phyloP scores from a whole-genome alignment of 108 stramenopile genomes.

The Cyclotella kingstonii region DNA sequence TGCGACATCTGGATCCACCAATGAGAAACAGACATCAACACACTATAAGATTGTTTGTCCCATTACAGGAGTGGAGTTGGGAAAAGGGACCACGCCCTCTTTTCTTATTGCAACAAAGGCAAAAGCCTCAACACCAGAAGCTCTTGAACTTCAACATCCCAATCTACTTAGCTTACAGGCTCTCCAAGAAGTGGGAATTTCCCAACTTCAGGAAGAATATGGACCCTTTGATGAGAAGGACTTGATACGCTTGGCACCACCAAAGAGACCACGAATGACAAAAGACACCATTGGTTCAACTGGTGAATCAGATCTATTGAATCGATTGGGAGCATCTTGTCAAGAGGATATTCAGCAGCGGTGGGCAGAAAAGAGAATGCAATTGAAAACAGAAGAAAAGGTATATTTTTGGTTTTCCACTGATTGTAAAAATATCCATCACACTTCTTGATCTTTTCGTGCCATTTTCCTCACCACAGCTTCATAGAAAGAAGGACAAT shows the following conservation, averaged over 20 bases:
- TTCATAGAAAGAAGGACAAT: conserved; percentile 38
- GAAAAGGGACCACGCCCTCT: conserved; percentile 57
- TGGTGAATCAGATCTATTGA: no score
- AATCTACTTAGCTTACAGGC: conserved; percentile 76
- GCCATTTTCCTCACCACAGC: not conserved
- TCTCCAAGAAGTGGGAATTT: conserved; percentile 60
- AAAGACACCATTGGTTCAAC: no score
- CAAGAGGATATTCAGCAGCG: conserved; percentile 45
- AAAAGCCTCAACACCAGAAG: conserved; percentile 42
- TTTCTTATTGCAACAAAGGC: conserved; percentile 45
- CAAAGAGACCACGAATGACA: no score
- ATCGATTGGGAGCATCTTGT: no score
- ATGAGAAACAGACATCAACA: no score
- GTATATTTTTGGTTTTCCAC: conserved; percentile 1
- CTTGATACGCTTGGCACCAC: conserved; percentile 69
- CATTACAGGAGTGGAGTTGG: conserved; percentile 61
- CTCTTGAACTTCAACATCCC: conserved; percentile 16
- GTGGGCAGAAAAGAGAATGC: conserved; percentile 37
- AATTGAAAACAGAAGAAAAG: conserved; percentile 41
- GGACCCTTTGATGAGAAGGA: conserved; percentile 62
- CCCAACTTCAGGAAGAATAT: conserved; percentile 60
- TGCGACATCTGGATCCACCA: no score
- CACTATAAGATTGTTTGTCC: conserved; percentile 50
- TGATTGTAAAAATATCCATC: not conserved
- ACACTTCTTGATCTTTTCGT: not conserved